Evolutionary conservation across 1,284 basidiomycete species (phyloP), one percentile per base, ranked within the genome.

Genomic region (Bondarzewia mesenterica): DNA sequence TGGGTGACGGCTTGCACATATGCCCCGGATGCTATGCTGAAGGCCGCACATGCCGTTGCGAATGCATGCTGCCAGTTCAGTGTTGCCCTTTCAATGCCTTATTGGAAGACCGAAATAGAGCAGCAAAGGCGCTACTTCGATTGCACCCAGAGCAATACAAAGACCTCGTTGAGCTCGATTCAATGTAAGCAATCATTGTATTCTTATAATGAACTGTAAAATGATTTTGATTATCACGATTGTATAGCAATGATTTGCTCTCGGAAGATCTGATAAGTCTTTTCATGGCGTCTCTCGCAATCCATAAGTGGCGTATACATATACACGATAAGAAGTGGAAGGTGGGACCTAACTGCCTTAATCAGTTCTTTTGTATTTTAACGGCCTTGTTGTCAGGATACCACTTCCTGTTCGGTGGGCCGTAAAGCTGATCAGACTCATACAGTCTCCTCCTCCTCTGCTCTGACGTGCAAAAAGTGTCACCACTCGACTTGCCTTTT

Each of bases 21-120:
- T 89, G 87, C 58, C 65, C 83, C 0, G 68, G 69, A n/a, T 89
- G 86, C 61, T 89, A 82, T 55, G 72, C 75, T 7, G 86, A 89
- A 58, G 87, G 87, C 8, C 74, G 86, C 22, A 74, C 69, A 15
- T 89, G 86, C 57, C 55, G 48, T 32, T 89, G 87, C 56, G 63
- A 59, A 37, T 44, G 47, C 10, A 85, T 88, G 85, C 52, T 63
- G 8, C 76, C 82, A 0, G 67, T 70, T 45, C 83, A 86, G 57
- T 72, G 68, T 54, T 72, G 73, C 36, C 64, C 70, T 2, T 71
- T 73, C 50, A 51, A 54, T 3, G 57, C 59, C 5, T 56, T 80
- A 12, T 46, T 77, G 5, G 49, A 50, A 16, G 62, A 63, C 10
- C 65, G 72, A 44, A 74, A 78, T 51, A 58, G 55, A 7, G 75